These are phyloP conservation scores for Westerdykella aurantiaca DNA, from an alignment of 2,329 filamentous ascomycete genomes.

Conservation along the genomic window DNA sequence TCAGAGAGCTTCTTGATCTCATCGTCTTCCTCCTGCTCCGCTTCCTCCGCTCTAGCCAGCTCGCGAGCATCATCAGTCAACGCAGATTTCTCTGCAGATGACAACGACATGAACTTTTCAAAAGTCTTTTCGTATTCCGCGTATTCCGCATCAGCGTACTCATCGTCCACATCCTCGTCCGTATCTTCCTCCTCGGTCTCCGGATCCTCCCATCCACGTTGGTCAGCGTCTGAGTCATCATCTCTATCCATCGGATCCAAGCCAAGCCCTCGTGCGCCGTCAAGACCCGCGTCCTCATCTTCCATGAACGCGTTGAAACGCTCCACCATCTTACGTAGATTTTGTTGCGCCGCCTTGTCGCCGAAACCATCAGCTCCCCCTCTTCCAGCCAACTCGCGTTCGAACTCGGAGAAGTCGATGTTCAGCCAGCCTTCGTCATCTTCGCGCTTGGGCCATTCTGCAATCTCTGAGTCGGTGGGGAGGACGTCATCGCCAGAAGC, in stretches of 20 bases:
- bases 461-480: constrained; percentile 69
- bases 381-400: constrained; percentile 63
- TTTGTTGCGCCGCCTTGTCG: constrained; percentile 61
- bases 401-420: constrained; percentile 85
- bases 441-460: constrained; percentile 61
- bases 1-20: constrained; percentile 61
- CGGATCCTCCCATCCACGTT: constrained; percentile 41
- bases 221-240: constrained; percentile 46
- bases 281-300: constrained; percentile 72
- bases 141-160: constrained; percentile 72
- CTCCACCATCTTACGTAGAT: constrained; percentile 84
- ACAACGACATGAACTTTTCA: constrained; percentile 72
- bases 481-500: constrained; percentile 64
- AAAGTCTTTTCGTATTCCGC: constrained; percentile 71
- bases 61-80: constrained; percentile 31
- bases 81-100: constrained; percentile 34
- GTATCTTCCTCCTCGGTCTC: constrained; percentile 46
- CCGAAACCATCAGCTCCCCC: constrained; percentile 45
- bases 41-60: constrained; percentile 38
- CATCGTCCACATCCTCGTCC: constrained; percentile 55
- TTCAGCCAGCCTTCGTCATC: constrained; percentile 90
- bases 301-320: constrained; percentile 91
- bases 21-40: constrained; percentile 41
- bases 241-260: constrained; percentile 64
- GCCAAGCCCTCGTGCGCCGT: constrained; percentile 65